These are phyloP conservation scores for Kernera saxatilis DNA, from an alignment of 345 rosid species.

Conservation along the genomic window DNA sequence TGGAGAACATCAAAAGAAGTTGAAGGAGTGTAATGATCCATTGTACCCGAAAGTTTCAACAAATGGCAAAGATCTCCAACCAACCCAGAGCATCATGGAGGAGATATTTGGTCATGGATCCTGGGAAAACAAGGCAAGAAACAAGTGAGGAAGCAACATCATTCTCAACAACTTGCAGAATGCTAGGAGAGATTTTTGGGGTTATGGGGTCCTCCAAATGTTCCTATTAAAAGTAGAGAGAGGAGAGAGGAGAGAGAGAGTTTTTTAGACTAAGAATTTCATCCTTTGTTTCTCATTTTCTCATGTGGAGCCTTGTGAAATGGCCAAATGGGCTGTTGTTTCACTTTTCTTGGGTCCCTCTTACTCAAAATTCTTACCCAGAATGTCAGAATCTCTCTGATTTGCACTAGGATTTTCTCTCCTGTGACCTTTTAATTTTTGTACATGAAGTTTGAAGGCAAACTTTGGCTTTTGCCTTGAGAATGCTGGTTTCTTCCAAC, in stretches of 20 bases:
- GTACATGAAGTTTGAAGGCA: not conserved
- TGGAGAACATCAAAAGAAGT: constrained; percentile 20
- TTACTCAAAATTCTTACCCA: constrained; percentile 2
- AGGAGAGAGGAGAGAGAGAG: not conserved
- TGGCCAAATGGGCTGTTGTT: constrained; percentile 14
- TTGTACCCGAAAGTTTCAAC: constrained; percentile 31
- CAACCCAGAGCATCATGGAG: constrained; percentile 52
- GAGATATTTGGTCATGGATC: constrained; percentile 48
- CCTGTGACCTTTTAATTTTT: not conserved
- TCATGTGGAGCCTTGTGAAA: constrained; percentile 22
- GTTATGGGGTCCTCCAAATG: constrained; percentile 19
- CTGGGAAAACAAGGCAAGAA: constrained; percentile 34
- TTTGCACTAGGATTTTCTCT: not conserved
- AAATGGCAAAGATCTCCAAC: constrained; percentile 45
- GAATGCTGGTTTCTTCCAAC: too few relatives aligned
- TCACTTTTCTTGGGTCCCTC: constrained; percentile 23
- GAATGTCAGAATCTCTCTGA: constrained; percentile 31
- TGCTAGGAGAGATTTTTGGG: constrained; percentile 1
- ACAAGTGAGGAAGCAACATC: constrained; percentile 21
- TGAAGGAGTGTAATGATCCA: constrained; percentile 33
- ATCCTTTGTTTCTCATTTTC: constrained; percentile 12
- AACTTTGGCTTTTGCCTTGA: constrained; percentile 5
- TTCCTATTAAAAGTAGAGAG: constrained; percentile 3
- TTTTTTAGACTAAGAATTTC: not conserved
- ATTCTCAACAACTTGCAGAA: constrained; percentile 12